Evolutionary conservation across 208 protist species (phyloP).

Genomic region (Entamoeba moshkovskii): DNA sequence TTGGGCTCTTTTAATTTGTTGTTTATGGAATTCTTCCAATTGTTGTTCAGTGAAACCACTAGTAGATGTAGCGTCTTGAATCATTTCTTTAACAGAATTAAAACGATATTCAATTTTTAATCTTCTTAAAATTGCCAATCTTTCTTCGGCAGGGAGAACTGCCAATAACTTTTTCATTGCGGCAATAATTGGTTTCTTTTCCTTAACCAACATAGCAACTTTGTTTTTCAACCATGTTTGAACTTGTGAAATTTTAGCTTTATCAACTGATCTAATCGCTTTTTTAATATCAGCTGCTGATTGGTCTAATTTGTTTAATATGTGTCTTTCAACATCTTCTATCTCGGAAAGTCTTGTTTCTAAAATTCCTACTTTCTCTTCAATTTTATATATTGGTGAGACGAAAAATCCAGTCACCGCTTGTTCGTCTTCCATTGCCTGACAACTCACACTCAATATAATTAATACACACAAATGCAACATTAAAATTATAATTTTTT

Average conservation of each 20-base stretch:
- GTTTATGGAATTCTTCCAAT: not conserved
- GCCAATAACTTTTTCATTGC: not conserved
- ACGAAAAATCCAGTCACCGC: not conserved
- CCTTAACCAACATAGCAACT: not conserved
- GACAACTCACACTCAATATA: too few species aligned
- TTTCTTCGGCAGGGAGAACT: not conserved
- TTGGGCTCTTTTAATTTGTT: not conserved
- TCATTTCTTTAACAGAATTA: not conserved
- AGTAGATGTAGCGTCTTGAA: not conserved
- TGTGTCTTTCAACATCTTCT: not conserved
- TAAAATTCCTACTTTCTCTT: not conserved
- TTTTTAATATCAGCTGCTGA: not conserved
- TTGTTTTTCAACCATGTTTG: not conserved
- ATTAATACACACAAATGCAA: too few species aligned
- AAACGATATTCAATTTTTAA: not conserved
- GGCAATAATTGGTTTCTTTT: not conserved
- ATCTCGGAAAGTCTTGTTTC: not conserved
- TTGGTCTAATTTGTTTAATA: not conserved
- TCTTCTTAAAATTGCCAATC: not conserved
- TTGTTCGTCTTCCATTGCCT: not conserved
- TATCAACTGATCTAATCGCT: not conserved
- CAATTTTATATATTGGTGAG: not conserved
- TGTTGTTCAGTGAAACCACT: not conserved
- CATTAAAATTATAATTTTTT: too few species aligned
- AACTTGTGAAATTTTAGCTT: not conserved